Evolutionary conservation across 768 basidiomycete genomes (phyloP).

Genomic region (Lentinula guzmanii): DNA sequence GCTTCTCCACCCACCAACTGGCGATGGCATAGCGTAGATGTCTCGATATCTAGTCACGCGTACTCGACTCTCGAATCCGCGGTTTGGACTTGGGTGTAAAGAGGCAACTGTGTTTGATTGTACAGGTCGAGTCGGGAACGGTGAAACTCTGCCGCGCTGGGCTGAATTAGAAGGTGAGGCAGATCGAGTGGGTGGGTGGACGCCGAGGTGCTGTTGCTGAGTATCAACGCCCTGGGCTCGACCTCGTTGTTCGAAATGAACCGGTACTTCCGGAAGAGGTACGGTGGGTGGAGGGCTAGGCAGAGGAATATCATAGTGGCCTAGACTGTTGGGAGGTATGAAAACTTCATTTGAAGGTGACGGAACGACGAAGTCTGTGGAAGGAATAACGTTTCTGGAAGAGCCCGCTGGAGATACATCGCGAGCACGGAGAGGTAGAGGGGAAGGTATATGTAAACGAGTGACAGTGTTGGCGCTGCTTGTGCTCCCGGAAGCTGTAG

Average conservation of each 20-base stretch:
- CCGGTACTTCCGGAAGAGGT: slow-evolving; percentile 32
- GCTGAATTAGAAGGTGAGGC: background rate
- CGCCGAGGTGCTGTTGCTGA: background rate
- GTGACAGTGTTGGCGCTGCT: background rate
- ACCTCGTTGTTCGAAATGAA: slow-evolving; percentile 9
- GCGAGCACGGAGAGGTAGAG: background rate
- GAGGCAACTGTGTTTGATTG: slow-evolving; percentile 12
- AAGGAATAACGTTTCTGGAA: slow-evolving; percentile 1
- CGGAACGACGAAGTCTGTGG: slow-evolving; percentile 8
- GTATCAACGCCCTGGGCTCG: background rate
- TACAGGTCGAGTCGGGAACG: slow-evolving; percentile 46
- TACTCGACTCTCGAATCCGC: slow-evolving; percentile 19
- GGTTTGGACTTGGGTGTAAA: slow-evolving; percentile 14
- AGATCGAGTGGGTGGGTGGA: background rate
- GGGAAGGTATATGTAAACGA: background rate
- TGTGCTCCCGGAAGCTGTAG: background rate
- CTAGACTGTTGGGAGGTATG: slow-evolving; percentile 1
- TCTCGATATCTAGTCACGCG: slow-evolving; percentile 24
- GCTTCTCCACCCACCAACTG: slow-evolving; percentile 2
- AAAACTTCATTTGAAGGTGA: slow-evolving; percentile 7
- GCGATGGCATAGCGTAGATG: slow-evolving; percentile 20
- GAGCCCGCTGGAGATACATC: background rate
- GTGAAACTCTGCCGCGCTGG: slow-evolving; percentile 42
- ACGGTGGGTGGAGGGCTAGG: slow-evolving; percentile 44
- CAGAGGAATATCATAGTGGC: slow-evolving; percentile 26